Evolutionary conservation across 1,139 yeast genomes (phyloP).

Genomic region (Yamadazyma sp.): DNA sequence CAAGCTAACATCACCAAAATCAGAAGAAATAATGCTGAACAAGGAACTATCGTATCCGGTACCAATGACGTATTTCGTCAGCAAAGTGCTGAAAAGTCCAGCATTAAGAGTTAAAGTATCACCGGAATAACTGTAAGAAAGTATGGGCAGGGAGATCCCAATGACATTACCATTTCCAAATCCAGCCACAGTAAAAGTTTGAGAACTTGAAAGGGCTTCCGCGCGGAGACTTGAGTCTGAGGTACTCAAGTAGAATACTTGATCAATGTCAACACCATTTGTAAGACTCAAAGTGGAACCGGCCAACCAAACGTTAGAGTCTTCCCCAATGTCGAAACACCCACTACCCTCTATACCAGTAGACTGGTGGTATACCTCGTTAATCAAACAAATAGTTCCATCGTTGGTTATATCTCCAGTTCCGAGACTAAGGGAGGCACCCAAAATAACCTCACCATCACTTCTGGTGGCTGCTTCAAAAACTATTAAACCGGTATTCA

Average conservation of each 20-base stretch:
- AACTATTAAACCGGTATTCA: slow-evolving; percentile 28
- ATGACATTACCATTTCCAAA: slow-evolving; percentile 32
- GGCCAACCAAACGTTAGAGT: slow-evolving; percentile 23
- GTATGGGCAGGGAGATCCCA: slow-evolving; percentile 21
- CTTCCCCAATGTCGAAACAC: slow-evolving; percentile 25
- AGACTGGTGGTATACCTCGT: slow-evolving; percentile 25
- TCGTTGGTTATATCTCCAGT: slow-evolving; percentile 21
- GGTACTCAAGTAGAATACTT: slow-evolving; percentile 24
- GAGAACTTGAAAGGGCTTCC: slow-evolving; percentile 18
- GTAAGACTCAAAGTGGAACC: slow-evolving; percentile 18
- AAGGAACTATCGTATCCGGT: slow-evolving; percentile 18
- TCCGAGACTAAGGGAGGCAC: slow-evolving; percentile 16
- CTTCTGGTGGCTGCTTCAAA: slow-evolving; percentile 23
- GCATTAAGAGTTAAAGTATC: slow-evolving; percentile 9
- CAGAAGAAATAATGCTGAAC: slow-evolving; percentile 10
- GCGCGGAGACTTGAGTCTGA: slow-evolving; percentile 21
- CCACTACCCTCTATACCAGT: slow-evolving; percentile 28
- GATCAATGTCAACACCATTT: slow-evolving; percentile 15
- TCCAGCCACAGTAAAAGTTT: slow-evolving; percentile 29
- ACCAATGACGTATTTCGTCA: slow-evolving; percentile 21
- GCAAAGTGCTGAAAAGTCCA: slow-evolving; percentile 5
- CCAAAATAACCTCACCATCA: slow-evolving; percentile 18
- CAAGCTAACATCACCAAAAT: slow-evolving; percentile 10
- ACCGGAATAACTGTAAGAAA: slow-evolving; percentile 13
- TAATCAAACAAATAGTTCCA: slow-evolving; percentile 31